Base-by-base conservation (phyloP, 352 stramenopile species). In the Phytophthora citricola region DNA sequence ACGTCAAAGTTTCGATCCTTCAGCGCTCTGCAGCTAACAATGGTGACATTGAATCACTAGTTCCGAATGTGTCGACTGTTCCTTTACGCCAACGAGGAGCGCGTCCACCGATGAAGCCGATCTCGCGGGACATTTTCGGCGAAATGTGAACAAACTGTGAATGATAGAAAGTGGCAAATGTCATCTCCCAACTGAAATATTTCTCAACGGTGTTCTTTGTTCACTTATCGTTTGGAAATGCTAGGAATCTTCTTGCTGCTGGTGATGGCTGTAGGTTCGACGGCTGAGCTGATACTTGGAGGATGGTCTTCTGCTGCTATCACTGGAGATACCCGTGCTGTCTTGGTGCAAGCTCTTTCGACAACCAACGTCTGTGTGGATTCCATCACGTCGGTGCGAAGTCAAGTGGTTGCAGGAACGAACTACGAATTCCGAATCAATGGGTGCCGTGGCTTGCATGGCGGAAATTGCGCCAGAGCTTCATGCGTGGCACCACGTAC, bases 31-130 rank as follows among this genome's bases (percentile, higher is more conserved):
- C 48, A 12, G 61, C 56, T 47, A 52, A 36, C 15, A 73, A 66
- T 51, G 63, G 66, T 26, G 78, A 87, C 32, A 87, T 87, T 24
- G 78, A 87, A 63, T 66, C 72, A 20, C 73, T 87, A 6, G 75
- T 84, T 22, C 55, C 70, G 2, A 66, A 66, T 34, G 53, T 75
- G 17, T 65, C 60, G 26, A 72, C 20, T 34, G 40, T 66, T 24
- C 49, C 61, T 11, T 56, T 64, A 22, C 47, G 46, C 38, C 32
- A 40, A 4, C 54, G 40, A 43, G 49, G 51, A 51, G 26, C 46
- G 14, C 60, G 47, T 17, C 27, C 39, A 29, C 32, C 49, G 11
- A 54, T 74, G 57, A 73, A 78, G 17, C 78, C 78, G 2, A 77
- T 86, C 49, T 73, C 73, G 3, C 75, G 66, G 29, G 70, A 86